Evolutionary conservation across 768 basidiomycete species (phyloP), one percentile per base, ranked within the genome.

Genomic region (Podaxis sp.): DNA sequence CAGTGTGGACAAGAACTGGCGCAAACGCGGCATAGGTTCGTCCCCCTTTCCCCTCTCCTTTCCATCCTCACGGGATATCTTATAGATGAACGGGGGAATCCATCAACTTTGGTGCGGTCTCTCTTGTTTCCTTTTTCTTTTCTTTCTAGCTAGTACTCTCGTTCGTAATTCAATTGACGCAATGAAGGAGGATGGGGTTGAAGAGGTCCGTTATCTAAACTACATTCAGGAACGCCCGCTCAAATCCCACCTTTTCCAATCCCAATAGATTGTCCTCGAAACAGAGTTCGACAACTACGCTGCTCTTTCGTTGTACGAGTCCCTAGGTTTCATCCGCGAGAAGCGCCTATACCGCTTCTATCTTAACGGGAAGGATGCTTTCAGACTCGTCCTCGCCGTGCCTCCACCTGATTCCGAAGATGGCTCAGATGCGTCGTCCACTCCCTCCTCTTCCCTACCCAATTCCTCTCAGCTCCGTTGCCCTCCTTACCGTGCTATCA

Each of bases 301-400:
- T 6, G 95, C 96, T 0, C 83, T 99, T 15, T 87, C 90, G 2
- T 79, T 99, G 12, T 99, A 99, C 76, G 90, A 91, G 64, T 88
- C 90, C 6, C 83, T 99, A 49, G 97, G 97, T 0, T 99, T 99
- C 76, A 91, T 98, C 26, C 87, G 93, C 46, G 96, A 98, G 79
- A 99, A 99, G 73, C 87, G 96, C 3, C 81, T 99, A 17, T 88
- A 90, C 72, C 86, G 97, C 1, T 99, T 99, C 77, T 99, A 99
- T 70, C 85, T 99, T 67, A 99, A 97, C 71, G 94, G 93, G 52
- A 98, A 98, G 75, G 95, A 99, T 71, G 96, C 96, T 0, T 97
- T 93, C 70, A 82, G 93, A 42, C 85, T 95, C 53, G 85, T 92
- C 22, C 85, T 92, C 51, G 76, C 83, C 33, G 74, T 92, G 4